Base-by-base conservation (phyloP, 208 protist genomes). In the Phytomonas francai region DNA sequence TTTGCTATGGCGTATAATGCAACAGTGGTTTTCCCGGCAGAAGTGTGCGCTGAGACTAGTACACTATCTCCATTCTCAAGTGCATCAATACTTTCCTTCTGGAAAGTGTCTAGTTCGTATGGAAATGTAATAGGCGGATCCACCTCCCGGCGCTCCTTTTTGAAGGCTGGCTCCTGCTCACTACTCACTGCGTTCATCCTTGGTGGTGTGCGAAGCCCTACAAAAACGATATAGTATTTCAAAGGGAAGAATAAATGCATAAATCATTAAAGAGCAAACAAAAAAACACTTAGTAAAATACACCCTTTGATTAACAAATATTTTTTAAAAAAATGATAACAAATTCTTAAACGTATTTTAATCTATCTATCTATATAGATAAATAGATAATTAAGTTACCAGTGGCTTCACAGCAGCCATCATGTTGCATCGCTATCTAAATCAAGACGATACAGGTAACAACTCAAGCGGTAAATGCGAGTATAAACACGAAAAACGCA, bases 1-100 rank as follows among this genome's bases (percentile, higher is more conserved):
- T 99, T 98, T 1, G 98, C 98, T 77, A 99, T 99, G 49, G 98
- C 98, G 79, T 99, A 99, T 65, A 99, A 90, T 12, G 99, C 99
- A 29, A 99, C 97, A 3, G 99, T 99, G 11, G 99, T 99, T 82
- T 99, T 99, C 67, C 99, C 99, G 32, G 99, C 98, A 27, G 97
- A 99, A 5, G 99, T 99, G 79, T 99, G 99, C 0, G 99, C 99
- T n/a, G 98, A 97, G 19, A 99, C 99, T 1, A 99, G 88, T 11
- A 99, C 98, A 33, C 95, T 99, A 65, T 99, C 97, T 57, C 87
- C 92, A n/a, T 92, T 82, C 72, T 99, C 97, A 2, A 99, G 74
- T 36, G 91, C 93, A 36, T 92, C 87, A 59, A 99, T 93, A 66
- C 96, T 96, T 31, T 79, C 71, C 78, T 91, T 90, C 74, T 99